These are phyloP conservation scores for Ophiocordyceps sinensis DNA, from an alignment of 2,329 filamentous ascomycete species.

Conservation along the genomic window DNA sequence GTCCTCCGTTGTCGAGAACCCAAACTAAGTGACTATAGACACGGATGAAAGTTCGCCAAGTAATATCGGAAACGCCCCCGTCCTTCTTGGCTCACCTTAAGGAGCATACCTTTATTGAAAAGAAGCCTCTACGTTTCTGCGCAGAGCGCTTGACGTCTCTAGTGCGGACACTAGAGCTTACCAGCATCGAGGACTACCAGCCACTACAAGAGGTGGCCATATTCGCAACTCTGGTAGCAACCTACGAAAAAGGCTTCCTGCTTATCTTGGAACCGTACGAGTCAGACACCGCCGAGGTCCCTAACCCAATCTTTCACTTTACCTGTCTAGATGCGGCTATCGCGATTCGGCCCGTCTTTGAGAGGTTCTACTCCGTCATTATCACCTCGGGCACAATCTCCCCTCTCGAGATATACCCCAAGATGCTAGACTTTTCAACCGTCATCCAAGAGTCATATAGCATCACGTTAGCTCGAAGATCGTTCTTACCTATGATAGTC, in stretches of 20 bases:
- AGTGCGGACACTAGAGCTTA: conserved; percentile 85
- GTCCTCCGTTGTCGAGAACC: not conserved
- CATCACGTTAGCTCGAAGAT: conserved; percentile 86
- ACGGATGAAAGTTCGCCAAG: conserved; percentile 93
- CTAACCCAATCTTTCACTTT: conserved; percentile 94
- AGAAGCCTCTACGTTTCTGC: conserved; percentile 87
- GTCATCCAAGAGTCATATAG: conserved; percentile 94
- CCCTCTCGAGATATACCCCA: conserved; percentile 95
- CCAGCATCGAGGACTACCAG: conserved; percentile 96
- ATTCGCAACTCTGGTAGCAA: conserved; percentile 89
- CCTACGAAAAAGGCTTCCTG: conserved; percentile 91
- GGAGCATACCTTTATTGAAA: conserved; percentile 94
- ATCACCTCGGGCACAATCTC: conserved; percentile 97
- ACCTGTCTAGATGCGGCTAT: conserved; percentile 95
- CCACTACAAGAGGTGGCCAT: conserved; percentile 94
- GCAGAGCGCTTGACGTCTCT: conserved; percentile 89
- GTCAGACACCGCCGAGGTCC: conserved; percentile 86
- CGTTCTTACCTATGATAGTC: conserved; percentile 97
- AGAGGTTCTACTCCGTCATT: conserved; percentile 93
- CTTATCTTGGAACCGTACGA: conserved; percentile 96
- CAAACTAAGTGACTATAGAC: conserved; percentile 35
- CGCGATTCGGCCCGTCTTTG: conserved; percentile 93
- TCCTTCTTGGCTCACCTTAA: conserved; percentile 88
- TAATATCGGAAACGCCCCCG: conserved; percentile 90
- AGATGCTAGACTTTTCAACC: conserved; percentile 88